phyloP scores from a whole-genome alignment of 805 yeast genomes.

The Ogataea henricii region DNA sequence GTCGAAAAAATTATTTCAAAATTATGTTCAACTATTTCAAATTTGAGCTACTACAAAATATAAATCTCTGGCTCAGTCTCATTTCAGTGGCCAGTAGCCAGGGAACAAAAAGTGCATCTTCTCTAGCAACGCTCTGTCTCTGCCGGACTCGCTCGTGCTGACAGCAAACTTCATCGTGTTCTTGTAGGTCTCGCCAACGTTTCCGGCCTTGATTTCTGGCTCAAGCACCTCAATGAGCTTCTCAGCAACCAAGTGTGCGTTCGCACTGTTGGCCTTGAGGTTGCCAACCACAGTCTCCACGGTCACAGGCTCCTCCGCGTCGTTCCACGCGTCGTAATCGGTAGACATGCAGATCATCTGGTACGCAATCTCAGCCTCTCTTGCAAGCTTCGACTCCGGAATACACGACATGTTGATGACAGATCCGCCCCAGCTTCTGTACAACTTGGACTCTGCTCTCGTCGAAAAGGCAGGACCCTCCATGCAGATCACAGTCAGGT shows the following conservation, averaged over 20 bases:
- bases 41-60: too few relatives aligned
- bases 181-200: conserved; percentile 66
- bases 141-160: conserved; percentile 73
- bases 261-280: conserved; percentile 80
- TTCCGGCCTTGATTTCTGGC: conserved; percentile 56
- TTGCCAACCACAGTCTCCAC: conserved; percentile 97
- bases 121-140: conserved; percentile 68
- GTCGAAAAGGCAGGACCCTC: conserved; percentile 99
- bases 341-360: conserved; percentile 99
- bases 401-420: conserved; percentile 96
- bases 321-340: conserved; percentile 98
- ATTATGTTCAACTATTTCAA: too few relatives aligned
- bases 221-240: conserved; percentile 68
- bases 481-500: conserved; percentile 90
- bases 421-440: conserved; percentile 86
- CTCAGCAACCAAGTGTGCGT: conserved; percentile 79
- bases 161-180: conserved; percentile 83
- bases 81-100: conserved; percentile 70
- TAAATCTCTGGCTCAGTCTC: not conserved
- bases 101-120: conserved; percentile 89
- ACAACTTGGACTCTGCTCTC: conserved; percentile 90
- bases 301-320: conserved; percentile 91
- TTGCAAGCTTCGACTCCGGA: conserved; percentile 96
- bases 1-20: too few relatives aligned
- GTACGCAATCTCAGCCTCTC: conserved; percentile 95